Conservation (phyloP, 768 basidiomycete species). For the Phlebiopsis gigantea region DNA sequence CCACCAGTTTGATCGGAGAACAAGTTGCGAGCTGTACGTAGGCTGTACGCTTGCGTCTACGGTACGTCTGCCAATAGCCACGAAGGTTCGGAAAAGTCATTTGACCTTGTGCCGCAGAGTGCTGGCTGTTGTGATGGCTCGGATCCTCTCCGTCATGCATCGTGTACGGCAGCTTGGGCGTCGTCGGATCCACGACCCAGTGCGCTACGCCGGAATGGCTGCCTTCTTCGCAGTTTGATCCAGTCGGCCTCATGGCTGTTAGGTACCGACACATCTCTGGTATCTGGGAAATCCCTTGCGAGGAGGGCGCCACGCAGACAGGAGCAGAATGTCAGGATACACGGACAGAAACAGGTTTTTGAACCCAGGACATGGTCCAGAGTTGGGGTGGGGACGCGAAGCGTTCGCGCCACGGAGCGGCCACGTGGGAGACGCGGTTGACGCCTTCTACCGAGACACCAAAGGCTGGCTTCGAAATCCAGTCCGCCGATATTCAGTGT, state of each 20-base stretch:
- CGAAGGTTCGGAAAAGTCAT: neutral
- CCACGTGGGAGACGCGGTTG: neutral
- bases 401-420: neutral
- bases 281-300: neutral
- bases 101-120: neutral
- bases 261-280: neutral
- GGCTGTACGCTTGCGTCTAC: neutral
- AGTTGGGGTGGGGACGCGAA: neutral
- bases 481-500: neutral
- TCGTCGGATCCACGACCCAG: neutral
- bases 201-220: neutral
- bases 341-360: neutral
- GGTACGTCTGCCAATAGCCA: neutral
- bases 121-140: conserved; percentile 1
- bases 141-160: neutral
- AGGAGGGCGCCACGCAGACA: neutral
- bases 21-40: neutral
- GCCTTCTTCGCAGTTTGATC: neutral
- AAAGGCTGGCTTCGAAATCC: neutral
- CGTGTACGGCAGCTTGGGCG: neutral
- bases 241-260: neutral
- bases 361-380: neutral
- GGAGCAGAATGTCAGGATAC: too few species aligned
- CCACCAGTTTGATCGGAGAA: neutral
- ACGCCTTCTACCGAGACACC: neutral